Percentiles rank a stretch among this genome's conserved stretches.
phyloP scores from a whole-genome alignment of 495 filamentous ascomycete genomes.

The Lasiosphaeria hispida region DNA sequence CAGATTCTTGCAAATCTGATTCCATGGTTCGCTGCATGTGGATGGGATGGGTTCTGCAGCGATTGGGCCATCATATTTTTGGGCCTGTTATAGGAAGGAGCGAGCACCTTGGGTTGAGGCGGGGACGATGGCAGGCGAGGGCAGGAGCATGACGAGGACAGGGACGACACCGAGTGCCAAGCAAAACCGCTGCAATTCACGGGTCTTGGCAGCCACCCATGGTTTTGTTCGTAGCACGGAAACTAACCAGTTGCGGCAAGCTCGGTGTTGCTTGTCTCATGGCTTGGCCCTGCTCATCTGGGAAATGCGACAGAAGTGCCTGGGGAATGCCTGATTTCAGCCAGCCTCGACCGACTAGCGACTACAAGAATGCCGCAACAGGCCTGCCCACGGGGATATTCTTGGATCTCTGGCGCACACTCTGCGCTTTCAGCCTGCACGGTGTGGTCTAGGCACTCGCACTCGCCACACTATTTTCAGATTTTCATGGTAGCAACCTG shows the following conservation, averaged over 20 bases:
- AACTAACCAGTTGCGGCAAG: conserved; percentile 18
- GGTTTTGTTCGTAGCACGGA: background rate
- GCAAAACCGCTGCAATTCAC: background rate
- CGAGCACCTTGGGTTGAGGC: too few relatives aligned
- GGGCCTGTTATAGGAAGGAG: background rate
- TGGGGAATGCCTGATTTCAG: conserved; percentile 6
- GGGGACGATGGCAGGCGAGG: too few relatives aligned
- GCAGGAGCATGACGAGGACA: too few relatives aligned
- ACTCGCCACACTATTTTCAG: too few relatives aligned
- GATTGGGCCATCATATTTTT: too few relatives aligned
- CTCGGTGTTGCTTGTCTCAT: conserved; percentile 24
- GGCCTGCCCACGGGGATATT: conserved; percentile 8
- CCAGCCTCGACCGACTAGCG: conserved; percentile 18
- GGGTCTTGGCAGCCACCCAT: background rate
- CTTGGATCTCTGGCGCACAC: background rate
- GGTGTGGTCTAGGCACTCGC: background rate
- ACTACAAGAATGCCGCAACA: background rate
- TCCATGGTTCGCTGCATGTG: background rate
- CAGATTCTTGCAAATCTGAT: background rate
- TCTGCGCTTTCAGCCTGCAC: conserved; percentile 7
- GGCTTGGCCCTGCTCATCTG: conserved; percentile 10
- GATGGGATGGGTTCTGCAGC: background rate
- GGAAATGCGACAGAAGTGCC: background rate
- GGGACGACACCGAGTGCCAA: background rate
- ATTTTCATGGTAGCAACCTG: too few relatives aligned